Evolutionary conservation across 331 rosid genomes (phyloP).

Genomic region (Rosa hybrid): DNA sequence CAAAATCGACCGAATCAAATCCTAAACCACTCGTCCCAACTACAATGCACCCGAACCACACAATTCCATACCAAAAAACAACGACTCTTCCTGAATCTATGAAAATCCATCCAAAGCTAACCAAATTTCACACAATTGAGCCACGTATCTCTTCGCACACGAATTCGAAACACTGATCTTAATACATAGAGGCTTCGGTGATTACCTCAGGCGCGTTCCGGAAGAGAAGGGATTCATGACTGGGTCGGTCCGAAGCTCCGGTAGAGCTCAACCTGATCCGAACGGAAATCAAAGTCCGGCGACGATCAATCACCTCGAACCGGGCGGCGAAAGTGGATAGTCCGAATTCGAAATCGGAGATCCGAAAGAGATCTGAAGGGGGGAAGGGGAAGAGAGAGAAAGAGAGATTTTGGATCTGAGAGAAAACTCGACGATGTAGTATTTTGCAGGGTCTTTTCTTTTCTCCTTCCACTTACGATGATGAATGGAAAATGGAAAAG

Average conservation of each 20-base stretch:
- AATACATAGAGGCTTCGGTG: slow-evolving; percentile 19
- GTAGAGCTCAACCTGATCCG: slow-evolving; percentile 63
- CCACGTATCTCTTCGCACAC: not conserved
- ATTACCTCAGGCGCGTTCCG: slow-evolving; percentile 92
- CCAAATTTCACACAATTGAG: slow-evolving; percentile 20
- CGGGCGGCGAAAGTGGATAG: slow-evolving; percentile 15
- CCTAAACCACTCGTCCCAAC: slow-evolving; percentile 22
- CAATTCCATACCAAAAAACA: not conserved
- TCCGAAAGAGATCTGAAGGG: slow-evolving; percentile 48
- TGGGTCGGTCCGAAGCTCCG: slow-evolving; percentile 43
- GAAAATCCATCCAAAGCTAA: not conserved
- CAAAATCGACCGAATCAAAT: not conserved
- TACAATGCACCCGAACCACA: slow-evolving; percentile 8
- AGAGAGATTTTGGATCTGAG: slow-evolving; percentile 19
- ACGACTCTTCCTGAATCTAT: not conserved
- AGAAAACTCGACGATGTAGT: not conserved
- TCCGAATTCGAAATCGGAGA: slow-evolving; percentile 45
- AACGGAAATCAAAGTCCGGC: slow-evolving; percentile 16
- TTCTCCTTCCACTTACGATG: not conserved
- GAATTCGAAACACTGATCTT: slow-evolving; percentile 21
- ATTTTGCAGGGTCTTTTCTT: slow-evolving; percentile 23
- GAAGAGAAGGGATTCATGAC: slow-evolving; percentile 97
- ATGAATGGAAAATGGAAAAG: slow-evolving; percentile 6
- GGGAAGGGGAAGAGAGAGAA: slow-evolving; percentile 12
- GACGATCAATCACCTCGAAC: slow-evolving; percentile 20